Conservation (phyloP, 2,329 filamentous ascomycete species). For the Aspergillus texensis region DNA sequence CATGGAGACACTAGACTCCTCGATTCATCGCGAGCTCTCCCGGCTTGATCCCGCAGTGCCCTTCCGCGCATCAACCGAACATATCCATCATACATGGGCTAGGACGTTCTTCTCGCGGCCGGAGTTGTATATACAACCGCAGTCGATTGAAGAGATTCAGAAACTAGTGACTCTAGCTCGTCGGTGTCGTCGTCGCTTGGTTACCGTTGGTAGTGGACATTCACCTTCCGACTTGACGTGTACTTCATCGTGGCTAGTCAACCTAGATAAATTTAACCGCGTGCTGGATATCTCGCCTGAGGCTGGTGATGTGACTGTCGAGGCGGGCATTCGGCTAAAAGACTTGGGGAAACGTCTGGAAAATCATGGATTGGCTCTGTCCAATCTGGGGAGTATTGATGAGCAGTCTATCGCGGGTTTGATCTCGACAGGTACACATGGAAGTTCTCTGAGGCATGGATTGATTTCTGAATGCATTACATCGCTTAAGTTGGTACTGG, state of each 20-base stretch:
- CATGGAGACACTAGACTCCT: slow-evolving; percentile 43
- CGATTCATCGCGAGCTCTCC: slow-evolving; percentile 58
- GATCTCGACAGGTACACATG: slow-evolving; percentile 91
- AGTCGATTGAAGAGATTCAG: slow-evolving; percentile 77
- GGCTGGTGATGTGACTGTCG: slow-evolving; percentile 70
- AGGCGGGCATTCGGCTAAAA: slow-evolving; percentile 85
- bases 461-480: slow-evolving; percentile 78
- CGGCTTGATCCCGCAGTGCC: slow-evolving; percentile 65
- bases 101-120: slow-evolving; percentile 86
- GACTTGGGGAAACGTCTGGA: slow-evolving; percentile 75
- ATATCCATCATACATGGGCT: slow-evolving; percentile 92
- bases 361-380: slow-evolving; percentile 76
- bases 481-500: slow-evolving; percentile 76
- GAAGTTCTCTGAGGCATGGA: slow-evolving; percentile 81
- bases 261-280: slow-evolving; percentile 79
- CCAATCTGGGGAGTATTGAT: slow-evolving; percentile 92
- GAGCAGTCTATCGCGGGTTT: slow-evolving; percentile 90
- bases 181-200: slow-evolving; percentile 76
- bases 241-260: slow-evolving; percentile 91
- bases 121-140: slow-evolving; percentile 87
- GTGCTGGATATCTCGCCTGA: slow-evolving; percentile 71
- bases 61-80: slow-evolving; percentile 72
- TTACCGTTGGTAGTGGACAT: slow-evolving; percentile 87
- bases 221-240: slow-evolving; percentile 91
- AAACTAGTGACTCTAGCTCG: slow-evolving; percentile 81